These are phyloP conservation scores for Neonectria faginata DNA, from an alignment of 2,329 filamentous ascomycete species.

Conservation along the genomic window DNA sequence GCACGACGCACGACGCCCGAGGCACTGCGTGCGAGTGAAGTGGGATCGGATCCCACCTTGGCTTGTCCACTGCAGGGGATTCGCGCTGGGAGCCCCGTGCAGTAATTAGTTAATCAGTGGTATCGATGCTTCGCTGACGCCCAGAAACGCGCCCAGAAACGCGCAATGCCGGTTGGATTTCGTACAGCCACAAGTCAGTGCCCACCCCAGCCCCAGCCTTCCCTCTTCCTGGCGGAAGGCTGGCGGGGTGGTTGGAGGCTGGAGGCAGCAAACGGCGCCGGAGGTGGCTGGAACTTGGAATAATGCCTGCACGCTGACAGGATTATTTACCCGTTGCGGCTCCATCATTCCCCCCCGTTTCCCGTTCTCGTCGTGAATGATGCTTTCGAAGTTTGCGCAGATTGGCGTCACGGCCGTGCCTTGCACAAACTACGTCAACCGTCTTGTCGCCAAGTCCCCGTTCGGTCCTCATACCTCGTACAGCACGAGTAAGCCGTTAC, in stretches of 20 bases:
- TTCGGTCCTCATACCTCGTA: constrained; percentile 10
- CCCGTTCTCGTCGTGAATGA: neutral
- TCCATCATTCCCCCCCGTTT: neutral
- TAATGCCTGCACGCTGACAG: constrained; percentile 15
- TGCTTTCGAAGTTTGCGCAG: neutral
- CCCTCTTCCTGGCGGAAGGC: constrained; percentile 16
- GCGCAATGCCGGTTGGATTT: neutral
- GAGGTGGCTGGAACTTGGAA: constrained; percentile 21
- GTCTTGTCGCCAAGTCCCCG: constrained; percentile 2
- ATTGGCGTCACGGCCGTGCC: neutral
- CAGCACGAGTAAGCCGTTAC: constrained; percentile 1
- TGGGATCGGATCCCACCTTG: neutral
- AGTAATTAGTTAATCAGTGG: neutral
- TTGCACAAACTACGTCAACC: constrained; percentile 6
- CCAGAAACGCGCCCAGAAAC: neutral
- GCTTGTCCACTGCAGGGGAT: neutral
- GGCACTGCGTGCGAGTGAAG: neutral
- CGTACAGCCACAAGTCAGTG: neutral
- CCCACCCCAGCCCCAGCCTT: constrained; percentile 21
- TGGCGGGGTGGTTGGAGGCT: constrained; percentile 20
- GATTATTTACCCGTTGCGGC: constrained; percentile 1
- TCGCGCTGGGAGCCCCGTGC: neutral
- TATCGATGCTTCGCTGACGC: neutral
- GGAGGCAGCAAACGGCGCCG: constrained; percentile 3
- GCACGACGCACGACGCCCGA: neutral